Percentiles rank a stretch among this genome's conserved stretches.
phyloP scores from a whole-genome alignment of 805 yeast genomes.

The Candida germanica region DNA sequence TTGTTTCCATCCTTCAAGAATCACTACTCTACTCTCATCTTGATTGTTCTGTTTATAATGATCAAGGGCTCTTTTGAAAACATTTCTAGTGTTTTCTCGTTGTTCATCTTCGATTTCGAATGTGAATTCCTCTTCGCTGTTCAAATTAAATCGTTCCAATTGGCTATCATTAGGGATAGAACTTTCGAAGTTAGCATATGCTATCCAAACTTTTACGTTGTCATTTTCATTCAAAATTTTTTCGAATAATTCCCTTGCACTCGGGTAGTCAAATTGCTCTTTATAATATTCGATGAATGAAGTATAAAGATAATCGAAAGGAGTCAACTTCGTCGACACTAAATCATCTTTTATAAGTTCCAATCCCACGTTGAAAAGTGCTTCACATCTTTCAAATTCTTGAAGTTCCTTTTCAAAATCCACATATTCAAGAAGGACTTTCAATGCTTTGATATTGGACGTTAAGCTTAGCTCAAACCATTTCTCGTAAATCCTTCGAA shows the following conservation, averaged over 20 bases:
- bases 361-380: slow-evolving; percentile 55
- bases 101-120: slow-evolving; percentile 51
- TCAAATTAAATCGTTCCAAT: slow-evolving; percentile 39
- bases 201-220: slow-evolving; percentile 47
- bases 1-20: slow-evolving; percentile 59
- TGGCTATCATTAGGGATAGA: slow-evolving; percentile 58
- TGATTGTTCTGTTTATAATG: slow-evolving; percentile 32
- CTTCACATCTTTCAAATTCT: slow-evolving; percentile 67
- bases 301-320: slow-evolving; percentile 19
- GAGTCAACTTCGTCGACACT: slow-evolving; percentile 27
- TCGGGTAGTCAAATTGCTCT: slow-evolving; percentile 55
- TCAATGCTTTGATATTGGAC: slow-evolving; percentile 44
- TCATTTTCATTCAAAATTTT: slow-evolving; percentile 34
- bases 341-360: slow-evolving; percentile 21
- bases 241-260: slow-evolving; percentile 50
- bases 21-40: slow-evolving; percentile 43
- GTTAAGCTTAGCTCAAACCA: slow-evolving; percentile 43
- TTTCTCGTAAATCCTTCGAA: slow-evolving; percentile 67
- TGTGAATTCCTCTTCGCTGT: slow-evolving; percentile 47
- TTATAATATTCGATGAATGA: slow-evolving; percentile 55
- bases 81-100: slow-evolving; percentile 45
- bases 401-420: slow-evolving; percentile 64
- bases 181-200: slow-evolving; percentile 69
- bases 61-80: slow-evolving; percentile 54
- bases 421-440: slow-evolving; percentile 47